These are phyloP conservation scores for Pseudocercospora pini-densiflorae DNA, from an alignment of 2,329 filamentous ascomycete genomes.

Conservation along the genomic window DNA sequence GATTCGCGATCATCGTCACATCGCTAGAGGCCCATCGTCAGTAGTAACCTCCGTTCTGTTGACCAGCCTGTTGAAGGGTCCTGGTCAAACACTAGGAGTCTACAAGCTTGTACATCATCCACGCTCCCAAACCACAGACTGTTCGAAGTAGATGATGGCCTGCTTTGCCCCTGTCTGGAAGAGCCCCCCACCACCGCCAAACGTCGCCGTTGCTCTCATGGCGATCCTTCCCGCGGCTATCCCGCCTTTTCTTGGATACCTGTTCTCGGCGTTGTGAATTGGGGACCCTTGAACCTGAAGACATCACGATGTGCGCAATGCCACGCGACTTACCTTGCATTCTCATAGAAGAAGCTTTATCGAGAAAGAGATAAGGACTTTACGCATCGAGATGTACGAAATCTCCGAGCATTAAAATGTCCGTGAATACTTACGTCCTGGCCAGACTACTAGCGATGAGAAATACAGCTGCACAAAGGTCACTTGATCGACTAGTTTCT, in stretches of 20 bases:
- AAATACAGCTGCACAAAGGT: conserved; percentile 1
- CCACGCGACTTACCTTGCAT: conserved; percentile 1
- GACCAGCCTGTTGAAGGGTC: not conserved
- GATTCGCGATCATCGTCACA: not conserved
- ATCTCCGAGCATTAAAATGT: not conserved
- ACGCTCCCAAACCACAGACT: not conserved
- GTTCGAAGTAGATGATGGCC: conserved; percentile 1
- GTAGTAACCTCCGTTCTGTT: not conserved
- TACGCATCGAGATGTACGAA: not conserved
- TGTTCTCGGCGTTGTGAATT: not conserved
- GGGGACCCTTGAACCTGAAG: not conserved
- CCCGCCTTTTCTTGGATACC: not conserved
- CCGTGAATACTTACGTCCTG: not conserved
- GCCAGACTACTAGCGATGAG: not conserved
- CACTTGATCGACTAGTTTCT: not conserved
- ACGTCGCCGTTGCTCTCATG: not conserved
- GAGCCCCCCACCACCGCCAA: not conserved
- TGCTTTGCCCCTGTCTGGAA: not conserved
- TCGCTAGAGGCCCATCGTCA: not conserved
- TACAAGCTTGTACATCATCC: not conserved
- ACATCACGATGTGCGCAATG: not conserved
- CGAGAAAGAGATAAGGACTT: not conserved
- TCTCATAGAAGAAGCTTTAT: not conserved
- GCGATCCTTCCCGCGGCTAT: conserved; percentile 1
- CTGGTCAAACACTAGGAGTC: not conserved